Percentiles rank a stretch among this genome's conserved stretches.
Conservation (phyloP, 352 stramenopile species). For the Pythium insidiosum region DNA sequence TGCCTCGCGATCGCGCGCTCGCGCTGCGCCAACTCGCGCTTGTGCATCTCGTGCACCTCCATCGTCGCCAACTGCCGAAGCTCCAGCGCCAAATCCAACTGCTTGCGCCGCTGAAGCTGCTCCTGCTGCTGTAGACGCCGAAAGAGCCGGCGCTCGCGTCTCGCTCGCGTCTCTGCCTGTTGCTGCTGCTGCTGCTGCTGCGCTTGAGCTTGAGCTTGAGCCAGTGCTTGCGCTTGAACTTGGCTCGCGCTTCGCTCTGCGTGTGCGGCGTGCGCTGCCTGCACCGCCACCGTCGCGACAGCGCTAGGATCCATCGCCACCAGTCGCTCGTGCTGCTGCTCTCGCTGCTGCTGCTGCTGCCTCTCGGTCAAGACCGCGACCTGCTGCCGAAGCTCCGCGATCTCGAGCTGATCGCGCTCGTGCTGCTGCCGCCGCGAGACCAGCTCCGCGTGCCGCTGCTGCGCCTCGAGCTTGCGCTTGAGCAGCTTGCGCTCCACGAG, state of each 20-base stretch:
- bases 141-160: slow-evolving; percentile 7
- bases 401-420: slow-evolving; percentile 16
- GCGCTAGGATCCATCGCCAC: too few relatives aligned
- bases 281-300: too few relatives aligned
- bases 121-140: slow-evolving; percentile 18
- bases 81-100: slow-evolving; percentile 23
- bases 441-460: slow-evolving; percentile 15
- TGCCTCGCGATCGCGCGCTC: background rate
- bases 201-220: background rate
- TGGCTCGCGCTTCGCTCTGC: background rate
- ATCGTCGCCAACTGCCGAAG: slow-evolving; percentile 23
- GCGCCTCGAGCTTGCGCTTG: slow-evolving; percentile 21
- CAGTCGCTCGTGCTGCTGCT: background rate
- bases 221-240: background rate
- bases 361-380: slow-evolving; percentile 24
- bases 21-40: slow-evolving; percentile 11
- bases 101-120: slow-evolving; percentile 22
- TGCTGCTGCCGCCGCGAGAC: slow-evolving; percentile 7
- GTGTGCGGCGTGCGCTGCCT: too few relatives aligned
- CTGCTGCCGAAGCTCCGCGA: slow-evolving; percentile 20
- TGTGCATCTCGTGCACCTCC: slow-evolving; percentile 27
- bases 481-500: slow-evolving; percentile 21
- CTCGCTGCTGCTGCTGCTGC: slow-evolving; percentile 11
- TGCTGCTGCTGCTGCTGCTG: slow-evolving; percentile 8
- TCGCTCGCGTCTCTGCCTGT: background rate